Percentiles rank a stretch among this genome's conserved stretches.
Evolutionary conservation across 2,329 filamentous ascomycete genomes (phyloP).

Genomic region (Hypoxylon sp.): DNA sequence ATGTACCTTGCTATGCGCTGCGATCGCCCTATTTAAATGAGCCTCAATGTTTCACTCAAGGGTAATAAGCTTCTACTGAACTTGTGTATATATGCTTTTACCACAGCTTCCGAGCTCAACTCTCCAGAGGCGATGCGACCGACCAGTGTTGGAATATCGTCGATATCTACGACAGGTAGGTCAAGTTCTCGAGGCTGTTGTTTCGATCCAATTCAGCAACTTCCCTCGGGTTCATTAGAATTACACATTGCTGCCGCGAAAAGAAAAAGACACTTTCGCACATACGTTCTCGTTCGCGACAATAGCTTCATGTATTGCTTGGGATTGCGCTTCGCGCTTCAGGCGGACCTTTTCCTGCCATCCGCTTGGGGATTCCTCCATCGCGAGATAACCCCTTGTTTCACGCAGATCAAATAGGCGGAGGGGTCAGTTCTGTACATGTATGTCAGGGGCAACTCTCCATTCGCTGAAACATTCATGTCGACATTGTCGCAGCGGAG

Average conservation of each 20-base stretch:
- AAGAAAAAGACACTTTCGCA: slow-evolving; percentile 13
- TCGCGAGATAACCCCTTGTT: slow-evolving; percentile 27
- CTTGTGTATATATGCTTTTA: slow-evolving; percentile 45
- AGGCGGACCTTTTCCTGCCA: slow-evolving; percentile 42
- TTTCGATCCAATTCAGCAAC: slow-evolving; percentile 29
- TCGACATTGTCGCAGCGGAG: slow-evolving; percentile 1
- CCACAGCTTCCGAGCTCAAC: slow-evolving; percentile 42
- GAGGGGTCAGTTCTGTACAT: background rate
- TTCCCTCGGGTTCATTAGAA: background rate
- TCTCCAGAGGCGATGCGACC: slow-evolving; percentile 39
- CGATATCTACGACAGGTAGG: slow-evolving; percentile 26
- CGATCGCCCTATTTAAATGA: slow-evolving; percentile 18
- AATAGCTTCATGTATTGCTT: slow-evolving; percentile 24
- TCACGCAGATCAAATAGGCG: slow-evolving; percentile 13
- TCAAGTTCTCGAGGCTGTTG: slow-evolving; percentile 31
- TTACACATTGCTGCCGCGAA: background rate
- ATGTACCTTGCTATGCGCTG: slow-evolving; percentile 30
- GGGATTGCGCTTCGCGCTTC: slow-evolving; percentile 38
- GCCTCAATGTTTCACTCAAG: background rate
- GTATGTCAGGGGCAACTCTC: slow-evolving; percentile 3
- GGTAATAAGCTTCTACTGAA: slow-evolving; percentile 31
- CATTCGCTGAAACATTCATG: slow-evolving; percentile 17
- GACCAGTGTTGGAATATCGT: slow-evolving; percentile 36
- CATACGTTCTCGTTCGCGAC: slow-evolving; percentile 29
- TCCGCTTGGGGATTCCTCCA: slow-evolving; percentile 16